Base-by-base conservation (phyloP, 2,329 filamentous ascomycete species). In the Diplodia seriata region DNA sequence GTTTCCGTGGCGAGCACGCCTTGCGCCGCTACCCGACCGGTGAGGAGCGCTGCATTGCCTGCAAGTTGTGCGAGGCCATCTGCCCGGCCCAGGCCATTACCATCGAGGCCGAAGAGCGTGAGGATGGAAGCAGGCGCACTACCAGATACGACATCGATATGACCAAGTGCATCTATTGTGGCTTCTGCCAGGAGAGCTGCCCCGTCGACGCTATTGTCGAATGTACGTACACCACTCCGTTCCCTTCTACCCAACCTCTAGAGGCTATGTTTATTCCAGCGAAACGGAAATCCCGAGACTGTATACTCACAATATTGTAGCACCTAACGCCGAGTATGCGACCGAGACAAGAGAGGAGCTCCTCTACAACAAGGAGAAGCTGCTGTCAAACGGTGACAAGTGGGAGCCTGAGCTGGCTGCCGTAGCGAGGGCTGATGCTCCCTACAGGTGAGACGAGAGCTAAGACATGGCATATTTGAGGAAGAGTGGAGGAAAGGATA, bases 151-250 rank as follows among this genome's bases (percentile, higher is more conserved):
- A 99, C 80, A 97, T 99, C 78, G 95, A 99, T 83, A 99, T 99
- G 95, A 98, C 95, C 77, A 99, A 99, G 87, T 99, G 95, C 85
- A 99, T 99, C 82, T 99, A 98, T 89, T 98, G 95, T 81, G 95
- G 95, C 63, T 96, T 97, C 85, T 98, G 95, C 88, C 94, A 97
- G 85, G 95, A 99, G 85, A 97, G 92, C 72, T 99, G 95, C 84
- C 95, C 95, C 54, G 95, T 99, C 67, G 95, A 99, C 82, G 95
- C 95, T 69, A 99, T 92, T 80, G 90, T 92, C 69, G 90, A 92
- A 79, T 87, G 86, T 87, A 77, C 77, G 84, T 79, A 7, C 51
- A 20, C 18, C 29, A 12, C 26, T 38, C 47, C 31, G 9, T 51
- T 56, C 26, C 9, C 6, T 20, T 15, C 3, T 15, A 9, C 7